Evolutionary conservation across 2,329 filamentous ascomycete genomes (phyloP).

Genomic region (Xylariales sp.): DNA sequence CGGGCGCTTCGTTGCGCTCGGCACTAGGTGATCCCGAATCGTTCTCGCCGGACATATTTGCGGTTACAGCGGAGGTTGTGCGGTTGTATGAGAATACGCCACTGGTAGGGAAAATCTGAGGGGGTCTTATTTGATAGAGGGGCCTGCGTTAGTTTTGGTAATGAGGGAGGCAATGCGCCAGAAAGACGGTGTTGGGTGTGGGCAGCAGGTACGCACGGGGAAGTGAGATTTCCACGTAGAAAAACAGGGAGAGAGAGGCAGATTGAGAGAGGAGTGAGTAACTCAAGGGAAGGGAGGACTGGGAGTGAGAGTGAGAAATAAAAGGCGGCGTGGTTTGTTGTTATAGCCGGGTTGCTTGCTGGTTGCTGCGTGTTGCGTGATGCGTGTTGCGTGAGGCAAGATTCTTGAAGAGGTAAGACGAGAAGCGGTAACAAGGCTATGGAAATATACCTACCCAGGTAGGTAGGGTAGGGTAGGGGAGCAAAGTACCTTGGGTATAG

Average conservation of each 20-base stretch:
- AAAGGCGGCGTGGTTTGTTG: background rate
- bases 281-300: background rate
- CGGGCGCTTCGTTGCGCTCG: slow-evolving; percentile 55
- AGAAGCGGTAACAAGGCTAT: too few species aligned
- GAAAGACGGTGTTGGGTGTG: background rate
- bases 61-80: background rate
- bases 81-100: slow-evolving; percentile 1
- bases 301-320: background rate
- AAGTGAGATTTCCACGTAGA: too few species aligned
- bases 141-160: background rate
- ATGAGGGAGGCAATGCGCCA: background rate
- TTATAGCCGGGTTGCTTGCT: background rate
- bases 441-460: background rate
- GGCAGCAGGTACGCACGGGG: background rate
- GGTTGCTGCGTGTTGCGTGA: too few species aligned
- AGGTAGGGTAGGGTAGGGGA: background rate
- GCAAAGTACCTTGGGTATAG: too few species aligned
- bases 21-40: slow-evolving; percentile 61
- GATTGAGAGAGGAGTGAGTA: too few species aligned
- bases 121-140: background rate
- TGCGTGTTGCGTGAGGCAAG: background rate
- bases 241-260: background rate
- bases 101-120: background rate
- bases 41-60: slow-evolving; percentile 63
- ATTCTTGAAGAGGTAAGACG: background rate